Evolutionary conservation across 805 yeast genomes (phyloP).

Genomic region (Hanseniaspora lindneri): DNA sequence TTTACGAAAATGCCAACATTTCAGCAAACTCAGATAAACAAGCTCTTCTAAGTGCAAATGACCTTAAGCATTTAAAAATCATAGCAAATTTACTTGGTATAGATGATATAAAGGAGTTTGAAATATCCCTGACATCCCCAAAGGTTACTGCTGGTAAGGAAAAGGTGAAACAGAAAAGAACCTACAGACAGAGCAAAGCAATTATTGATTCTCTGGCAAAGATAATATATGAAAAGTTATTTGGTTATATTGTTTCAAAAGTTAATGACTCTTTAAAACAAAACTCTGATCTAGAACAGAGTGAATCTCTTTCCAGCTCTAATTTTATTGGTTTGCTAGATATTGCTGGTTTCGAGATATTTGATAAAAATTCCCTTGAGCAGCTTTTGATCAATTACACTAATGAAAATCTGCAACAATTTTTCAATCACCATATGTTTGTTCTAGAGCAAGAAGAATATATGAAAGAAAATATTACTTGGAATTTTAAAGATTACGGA

Average conservation of each 20-base stretch:
- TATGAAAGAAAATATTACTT: conserved; percentile 80
- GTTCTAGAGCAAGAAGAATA: conserved; percentile 95
- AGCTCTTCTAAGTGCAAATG: conserved; percentile 46
- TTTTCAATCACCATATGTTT: conserved; percentile 95
- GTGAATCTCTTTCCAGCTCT: neutral
- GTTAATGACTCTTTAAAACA: conserved; percentile 59
- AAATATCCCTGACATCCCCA: conserved; percentile 57
- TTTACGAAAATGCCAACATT: conserved; percentile 33
- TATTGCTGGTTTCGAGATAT: conserved; percentile 96
- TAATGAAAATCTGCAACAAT: conserved; percentile 93
- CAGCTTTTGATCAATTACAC: conserved; percentile 96
- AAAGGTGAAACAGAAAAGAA: conserved; percentile 64
- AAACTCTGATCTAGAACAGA: conserved; percentile 28
- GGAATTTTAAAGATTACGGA: conserved; percentile 95
- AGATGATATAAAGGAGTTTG: conserved; percentile 35
- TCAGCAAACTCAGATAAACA: conserved; percentile 41
- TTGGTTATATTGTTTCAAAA: conserved; percentile 60
- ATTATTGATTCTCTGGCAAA: conserved; percentile 82
- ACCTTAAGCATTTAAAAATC: conserved; percentile 39
- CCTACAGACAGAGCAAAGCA: conserved; percentile 65
- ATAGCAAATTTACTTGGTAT: conserved; percentile 49
- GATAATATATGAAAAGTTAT: conserved; percentile 70
- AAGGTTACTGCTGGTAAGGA: conserved; percentile 87
- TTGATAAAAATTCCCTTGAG: conserved; percentile 85
- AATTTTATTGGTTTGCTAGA: conserved; percentile 84